These are phyloP conservation scores for Avicennia marina DNA, from an alignment of 257 asterid genomes.

Conservation along the genomic window DNA sequence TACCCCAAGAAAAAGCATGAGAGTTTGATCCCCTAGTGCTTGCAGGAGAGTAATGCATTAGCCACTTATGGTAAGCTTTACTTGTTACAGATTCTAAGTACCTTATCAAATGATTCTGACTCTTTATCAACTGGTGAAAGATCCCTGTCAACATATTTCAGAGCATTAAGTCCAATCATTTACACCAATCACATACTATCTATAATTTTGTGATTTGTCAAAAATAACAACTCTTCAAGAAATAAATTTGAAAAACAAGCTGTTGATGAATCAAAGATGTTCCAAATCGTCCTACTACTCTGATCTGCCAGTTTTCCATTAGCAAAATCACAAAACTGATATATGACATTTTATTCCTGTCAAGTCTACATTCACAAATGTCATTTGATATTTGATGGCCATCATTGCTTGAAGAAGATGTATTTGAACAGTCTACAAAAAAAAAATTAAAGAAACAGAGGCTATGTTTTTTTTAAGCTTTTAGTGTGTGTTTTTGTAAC, in stretches of 20 bases:
- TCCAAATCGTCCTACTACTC: background rate
- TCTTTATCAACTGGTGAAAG: constrained; percentile 44
- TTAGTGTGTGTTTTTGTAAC: too few relatives aligned
- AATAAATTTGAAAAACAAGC: constrained; percentile 10
- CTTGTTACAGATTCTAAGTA: constrained; percentile 24
- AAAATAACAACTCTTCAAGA: constrained; percentile 5
- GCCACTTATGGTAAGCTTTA: constrained; percentile 13
- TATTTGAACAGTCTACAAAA: too few relatives aligned
- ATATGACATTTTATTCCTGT: background rate
- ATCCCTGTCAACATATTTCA: constrained; percentile 45
- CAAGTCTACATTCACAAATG: background rate
- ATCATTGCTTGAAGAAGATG: too few relatives aligned
- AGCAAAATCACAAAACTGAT: background rate
- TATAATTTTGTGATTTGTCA: constrained; percentile 12
- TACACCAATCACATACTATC: background rate
- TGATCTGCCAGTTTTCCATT: constrained; percentile 10
- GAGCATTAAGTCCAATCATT: constrained; percentile 18
- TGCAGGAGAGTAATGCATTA: constrained; percentile 9
- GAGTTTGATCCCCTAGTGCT: constrained; percentile 2
- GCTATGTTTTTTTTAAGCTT: too few relatives aligned
- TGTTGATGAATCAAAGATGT: background rate
- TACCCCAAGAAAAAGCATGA: too few relatives aligned
- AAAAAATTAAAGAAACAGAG: too few relatives aligned
- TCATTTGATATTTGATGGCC: too few relatives aligned
- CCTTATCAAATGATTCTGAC: constrained; percentile 85